Percentiles rank a stretch among this genome's conserved stretches.
Conservation (phyloP, 1,139 yeast species). For the Protomyces pachydermus region DNA sequence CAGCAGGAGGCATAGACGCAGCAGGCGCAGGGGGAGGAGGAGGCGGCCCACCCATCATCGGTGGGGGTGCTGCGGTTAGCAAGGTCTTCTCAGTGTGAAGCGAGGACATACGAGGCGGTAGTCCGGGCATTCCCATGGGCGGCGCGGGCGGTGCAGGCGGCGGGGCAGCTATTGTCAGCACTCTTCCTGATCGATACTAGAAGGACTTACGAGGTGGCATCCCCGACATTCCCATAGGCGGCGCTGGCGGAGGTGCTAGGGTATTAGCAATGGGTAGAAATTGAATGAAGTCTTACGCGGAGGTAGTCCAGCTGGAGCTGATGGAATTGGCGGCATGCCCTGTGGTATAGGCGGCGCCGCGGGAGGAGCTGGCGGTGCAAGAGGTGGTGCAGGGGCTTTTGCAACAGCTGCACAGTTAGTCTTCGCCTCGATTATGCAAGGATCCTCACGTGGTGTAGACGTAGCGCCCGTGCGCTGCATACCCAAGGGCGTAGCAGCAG, state of each 20-base stretch:
- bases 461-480: not conserved
- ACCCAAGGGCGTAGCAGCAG: not conserved
- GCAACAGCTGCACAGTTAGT: not conserved
- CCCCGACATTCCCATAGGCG: not conserved
- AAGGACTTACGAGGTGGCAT: slow-evolving; percentile 21
- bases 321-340: slow-evolving; percentile 28
- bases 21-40: not conserved
- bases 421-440: too few relatives aligned
- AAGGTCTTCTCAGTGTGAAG: slow-evolving; percentile 24
- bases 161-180: slow-evolving; percentile 31
- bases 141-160: slow-evolving; percentile 30
- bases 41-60: slow-evolving; percentile 33
- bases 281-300: slow-evolving; percentile 7
- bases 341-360: slow-evolving; percentile 24
- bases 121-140: slow-evolving; percentile 23
- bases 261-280: slow-evolving; percentile 1
- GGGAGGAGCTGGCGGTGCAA: slow-evolving; percentile 7
- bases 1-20: slow-evolving; percentile 33
- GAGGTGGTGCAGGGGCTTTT: not conserved
- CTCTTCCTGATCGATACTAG: slow-evolving; percentile 26
- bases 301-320: slow-evolving; percentile 21
- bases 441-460: not conserved
- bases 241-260: slow-evolving; percentile 26
- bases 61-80: slow-evolving; percentile 28
- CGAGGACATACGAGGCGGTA: slow-evolving; percentile 32